Percentiles rank a stretch among this genome's conserved stretches.
These are phyloP conservation scores for Daucus carota DNA, from an alignment of 129 eudicot species.

Conservation along the genomic window DNA sequence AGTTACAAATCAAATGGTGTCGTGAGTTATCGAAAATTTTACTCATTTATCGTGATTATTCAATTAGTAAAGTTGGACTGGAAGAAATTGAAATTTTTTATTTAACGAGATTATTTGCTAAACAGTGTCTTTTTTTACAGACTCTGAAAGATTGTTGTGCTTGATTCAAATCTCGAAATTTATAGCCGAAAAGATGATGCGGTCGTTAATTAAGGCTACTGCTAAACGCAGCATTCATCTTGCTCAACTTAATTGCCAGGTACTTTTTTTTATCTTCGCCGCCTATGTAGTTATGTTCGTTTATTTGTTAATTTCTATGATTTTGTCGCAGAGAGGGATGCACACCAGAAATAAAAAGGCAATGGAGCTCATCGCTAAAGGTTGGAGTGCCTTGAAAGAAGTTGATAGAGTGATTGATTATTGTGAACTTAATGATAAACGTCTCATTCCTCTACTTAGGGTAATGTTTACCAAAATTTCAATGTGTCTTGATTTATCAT, in stretches of 20 bases:
- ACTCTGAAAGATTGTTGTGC: neutral
- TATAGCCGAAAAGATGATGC: constrained; percentile 34
- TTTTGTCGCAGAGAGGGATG: constrained; percentile 51
- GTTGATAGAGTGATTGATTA: constrained; percentile 84
- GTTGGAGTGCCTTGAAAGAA: constrained; percentile 73
- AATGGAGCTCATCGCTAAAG: constrained; percentile 77
- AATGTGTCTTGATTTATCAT: neutral
- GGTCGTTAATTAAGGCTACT: constrained; percentile 27
- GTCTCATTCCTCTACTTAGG: constrained; percentile 74
- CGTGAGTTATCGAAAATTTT: no score
- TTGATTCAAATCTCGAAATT: neutral
- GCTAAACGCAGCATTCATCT: constrained; percentile 13
- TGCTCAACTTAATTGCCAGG: constrained; percentile 28
- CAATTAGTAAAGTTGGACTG: no score
- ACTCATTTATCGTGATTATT: no score
- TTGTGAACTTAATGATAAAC: constrained; percentile 66
- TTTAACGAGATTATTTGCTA: no score
- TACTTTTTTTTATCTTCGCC: neutral
- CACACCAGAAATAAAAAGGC: constrained; percentile 76
- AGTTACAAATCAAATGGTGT: no score
- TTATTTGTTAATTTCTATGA: neutral
- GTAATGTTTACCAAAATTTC: constrained; percentile 12
- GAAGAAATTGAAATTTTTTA: no score
- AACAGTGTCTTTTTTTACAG: neutral
- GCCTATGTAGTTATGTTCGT: neutral